A percentile compares a stretch with the other conserved stretches of the same genome.
Evolutionary conservation across 1,284 basidiomycete species (phyloP).

Genomic region (Ceratobasidium theobromae): DNA sequence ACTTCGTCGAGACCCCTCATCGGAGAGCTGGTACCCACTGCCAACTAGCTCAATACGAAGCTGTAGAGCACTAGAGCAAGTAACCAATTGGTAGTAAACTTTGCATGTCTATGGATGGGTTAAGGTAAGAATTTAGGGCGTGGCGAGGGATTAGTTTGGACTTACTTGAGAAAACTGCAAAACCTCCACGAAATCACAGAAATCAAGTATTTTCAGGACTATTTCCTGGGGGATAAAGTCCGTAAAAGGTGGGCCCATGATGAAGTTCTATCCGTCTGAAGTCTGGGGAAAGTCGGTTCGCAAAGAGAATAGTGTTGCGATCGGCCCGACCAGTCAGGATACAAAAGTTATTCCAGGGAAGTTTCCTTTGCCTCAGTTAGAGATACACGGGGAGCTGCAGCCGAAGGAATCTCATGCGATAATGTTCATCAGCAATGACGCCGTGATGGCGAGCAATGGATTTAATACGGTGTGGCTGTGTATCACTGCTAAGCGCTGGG

Average conservation of each 20-base stretch:
- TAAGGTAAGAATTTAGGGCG: not conserved
- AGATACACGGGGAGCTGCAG: too few species aligned
- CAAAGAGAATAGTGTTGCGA: too few species aligned
- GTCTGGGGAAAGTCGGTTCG: too few species aligned
- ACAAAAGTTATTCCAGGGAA: too few species aligned
- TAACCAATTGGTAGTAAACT: not conserved
- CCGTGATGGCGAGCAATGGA: too few species aligned
- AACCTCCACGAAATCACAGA: not conserved
- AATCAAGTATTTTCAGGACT: not conserved
- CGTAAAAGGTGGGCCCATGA: not conserved
- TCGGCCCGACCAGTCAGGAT: too few species aligned
- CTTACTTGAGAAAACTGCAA: not conserved
- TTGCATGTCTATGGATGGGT: slow-evolving; percentile 4
- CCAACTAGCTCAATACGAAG: slow-evolving; percentile 1
- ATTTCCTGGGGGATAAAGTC: slow-evolving; percentile 13
- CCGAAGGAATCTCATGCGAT: too few species aligned
- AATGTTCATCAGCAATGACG: too few species aligned
- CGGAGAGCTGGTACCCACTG: slow-evolving; percentile 7
- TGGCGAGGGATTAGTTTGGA: not conserved
- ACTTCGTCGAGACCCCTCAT: not conserved
- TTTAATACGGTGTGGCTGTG: too few species aligned
- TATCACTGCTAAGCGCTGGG: too few species aligned
- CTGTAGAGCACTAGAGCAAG: not conserved
- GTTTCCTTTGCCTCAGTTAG: too few species aligned
- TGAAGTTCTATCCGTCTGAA: not conserved